Evolutionary conservation across 2,329 filamentous ascomycete species (phyloP), one percentile per base, ranked within the genome.

Genomic region (Aspergillus thermomutatus): DNA sequence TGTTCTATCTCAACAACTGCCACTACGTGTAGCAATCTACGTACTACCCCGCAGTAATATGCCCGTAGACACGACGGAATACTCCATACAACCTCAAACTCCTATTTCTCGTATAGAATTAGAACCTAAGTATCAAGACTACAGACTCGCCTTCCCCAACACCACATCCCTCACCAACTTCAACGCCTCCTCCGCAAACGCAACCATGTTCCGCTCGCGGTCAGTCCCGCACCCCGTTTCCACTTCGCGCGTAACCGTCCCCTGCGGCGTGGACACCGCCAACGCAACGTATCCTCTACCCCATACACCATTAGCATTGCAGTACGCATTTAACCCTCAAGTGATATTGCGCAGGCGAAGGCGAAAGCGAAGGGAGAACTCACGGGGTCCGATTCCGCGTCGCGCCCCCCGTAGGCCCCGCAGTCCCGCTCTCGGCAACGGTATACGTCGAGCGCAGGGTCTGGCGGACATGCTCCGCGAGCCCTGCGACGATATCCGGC

Each of bases 161-260:
- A 87, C 77, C 34, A 84, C 80, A 72, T 87, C 84, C 64, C 75
- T 78, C 61, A 87, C 68, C 59, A 87, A 67, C 64, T 68, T 79
- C 73, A 87, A 71, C 25, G 75, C 83, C 69, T 84, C 83, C 3
- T 78, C 75, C 0, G 85, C 83, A 77, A 88, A 88, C 40, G 71
- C 70, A 57, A 87, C 77, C 85, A 88, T 88, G 66, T 88, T 88
- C 51, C 63, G 80, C 66, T 83, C 80, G 55, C 85, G 73, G 65
- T 87, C 79, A 2, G 69, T 37, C 14, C 31, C 75, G 8, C 77
- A 79, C 7, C 80, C 82, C 1, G 84, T 87, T 52, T 83, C 78
- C 27, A 84, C 64, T 69, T 87, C 85, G 54, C 77, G 78, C 53
- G 77, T 82, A 57, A 79, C 77, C 0, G 76, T 80, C 0, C 80